These are phyloP conservation scores for Aspergillus sparsus DNA, from an alignment of 495 filamentous ascomycete genomes.

Conservation along the genomic window DNA sequence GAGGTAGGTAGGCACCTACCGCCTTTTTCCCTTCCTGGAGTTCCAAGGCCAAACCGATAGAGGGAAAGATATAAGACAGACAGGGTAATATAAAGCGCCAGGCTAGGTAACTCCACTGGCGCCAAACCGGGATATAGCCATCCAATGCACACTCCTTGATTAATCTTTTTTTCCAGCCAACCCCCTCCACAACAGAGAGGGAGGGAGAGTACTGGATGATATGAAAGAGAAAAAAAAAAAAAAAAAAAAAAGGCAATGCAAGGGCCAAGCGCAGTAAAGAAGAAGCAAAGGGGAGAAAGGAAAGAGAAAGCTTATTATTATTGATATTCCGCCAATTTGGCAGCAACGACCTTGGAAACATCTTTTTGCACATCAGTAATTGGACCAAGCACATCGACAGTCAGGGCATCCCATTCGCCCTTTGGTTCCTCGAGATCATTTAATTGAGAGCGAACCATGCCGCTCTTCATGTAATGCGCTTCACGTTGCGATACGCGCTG, in stretches of 20 bases:
- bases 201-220: background rate
- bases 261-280: background rate
- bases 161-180: no score
- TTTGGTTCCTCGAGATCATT: conserved; percentile 78
- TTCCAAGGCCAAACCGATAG: no score
- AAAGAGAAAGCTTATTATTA: conserved; percentile 19
- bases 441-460: conserved; percentile 96
- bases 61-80: no score
- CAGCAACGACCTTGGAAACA: conserved; percentile 57
- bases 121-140: no score
- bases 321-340: conserved; percentile 38
- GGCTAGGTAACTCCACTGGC: no score
- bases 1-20: no score
- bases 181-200: background rate
- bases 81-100: no score
- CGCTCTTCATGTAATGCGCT: conserved; percentile 94
- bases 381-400: conserved; percentile 72
- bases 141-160: no score
- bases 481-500: conserved; percentile 70
- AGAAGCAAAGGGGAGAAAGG: conserved; percentile 21
- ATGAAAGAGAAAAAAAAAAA: conserved; percentile 11
- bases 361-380: conserved; percentile 66
- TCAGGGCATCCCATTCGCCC: conserved; percentile 82
- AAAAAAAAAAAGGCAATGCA: background rate
- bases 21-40: no score